These are phyloP conservation scores for Wickerhamomyces alni DNA, from an alignment of 805 yeast species.

Conservation along the genomic window DNA sequence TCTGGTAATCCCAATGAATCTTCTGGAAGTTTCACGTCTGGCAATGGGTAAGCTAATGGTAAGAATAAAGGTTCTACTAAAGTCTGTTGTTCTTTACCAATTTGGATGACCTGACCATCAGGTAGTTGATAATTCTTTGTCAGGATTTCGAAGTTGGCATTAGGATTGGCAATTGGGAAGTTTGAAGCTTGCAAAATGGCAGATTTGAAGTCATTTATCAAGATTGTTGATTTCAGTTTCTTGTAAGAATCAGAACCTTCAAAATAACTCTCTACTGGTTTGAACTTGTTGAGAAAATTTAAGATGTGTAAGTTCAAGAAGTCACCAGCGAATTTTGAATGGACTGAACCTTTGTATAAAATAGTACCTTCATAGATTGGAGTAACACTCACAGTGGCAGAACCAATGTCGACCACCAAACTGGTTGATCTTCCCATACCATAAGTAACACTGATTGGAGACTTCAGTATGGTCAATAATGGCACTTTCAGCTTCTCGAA, in stretches of 20 bases:
- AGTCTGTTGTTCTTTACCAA: conserved; percentile 47
- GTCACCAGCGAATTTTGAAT: conserved; percentile 79
- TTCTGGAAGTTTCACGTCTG: conserved; percentile 20
- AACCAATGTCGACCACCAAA: conserved; percentile 76
- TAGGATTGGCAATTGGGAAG: conserved; percentile 30
- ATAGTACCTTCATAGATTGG: conserved; percentile 75
- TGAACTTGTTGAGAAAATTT: conserved; percentile 36
- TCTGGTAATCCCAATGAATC: conserved; percentile 28
- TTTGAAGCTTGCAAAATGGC: conserved; percentile 32
- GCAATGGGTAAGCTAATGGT: conserved; percentile 48
- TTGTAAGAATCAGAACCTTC: conserved; percentile 31
- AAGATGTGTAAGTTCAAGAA: conserved; percentile 63
- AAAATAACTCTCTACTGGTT: conserved; percentile 17
- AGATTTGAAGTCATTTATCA: conserved; percentile 45
- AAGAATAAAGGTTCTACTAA: conserved; percentile 67
- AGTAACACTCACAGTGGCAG: conserved; percentile 61
- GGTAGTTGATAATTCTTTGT: conserved; percentile 54
- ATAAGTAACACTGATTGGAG: conserved; percentile 72
- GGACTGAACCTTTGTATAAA: conserved; percentile 56
- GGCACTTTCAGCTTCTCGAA: conserved; percentile 75
- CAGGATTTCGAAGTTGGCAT: conserved; percentile 27
- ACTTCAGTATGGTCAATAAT: conserved; percentile 64
- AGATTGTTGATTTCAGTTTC: conserved; percentile 31
- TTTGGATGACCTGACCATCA: conserved; percentile 39
- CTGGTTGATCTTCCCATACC: conserved; percentile 77